Percentiles rank a stretch among this genome's conserved stretches.
Evolutionary conservation across 495 filamentous ascomycete species (phyloP).

Genomic region (Neurospora intermedia): DNA sequence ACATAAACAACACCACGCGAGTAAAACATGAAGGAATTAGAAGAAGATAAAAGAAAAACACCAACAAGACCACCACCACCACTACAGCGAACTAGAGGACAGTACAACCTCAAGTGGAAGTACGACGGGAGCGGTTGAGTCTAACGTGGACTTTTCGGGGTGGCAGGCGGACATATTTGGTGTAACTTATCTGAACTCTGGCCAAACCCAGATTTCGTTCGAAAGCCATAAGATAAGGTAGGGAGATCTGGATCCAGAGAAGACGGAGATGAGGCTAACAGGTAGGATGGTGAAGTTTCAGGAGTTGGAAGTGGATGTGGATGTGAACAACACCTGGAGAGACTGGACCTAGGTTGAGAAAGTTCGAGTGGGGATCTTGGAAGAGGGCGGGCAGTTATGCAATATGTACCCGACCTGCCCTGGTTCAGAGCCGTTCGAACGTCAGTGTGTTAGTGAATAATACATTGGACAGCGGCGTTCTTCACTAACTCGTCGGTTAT

Average conservation of each 20-base stretch:
- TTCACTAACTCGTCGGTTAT: background rate
- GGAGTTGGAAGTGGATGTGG: background rate
- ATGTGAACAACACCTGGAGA: background rate
- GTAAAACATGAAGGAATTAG: background rate
- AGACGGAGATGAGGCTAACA: background rate
- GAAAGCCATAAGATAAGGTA: background rate
- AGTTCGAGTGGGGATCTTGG: too few species aligned
- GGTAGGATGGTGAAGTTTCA: background rate
- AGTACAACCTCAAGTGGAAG: background rate
- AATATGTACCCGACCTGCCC: background rate
- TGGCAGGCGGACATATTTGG: background rate
- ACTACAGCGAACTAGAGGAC: background rate
- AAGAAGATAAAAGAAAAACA: background rate
- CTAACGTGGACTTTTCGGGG: background rate
- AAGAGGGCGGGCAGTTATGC: background rate
- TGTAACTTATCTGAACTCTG: too few species aligned
- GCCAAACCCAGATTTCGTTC: too few species aligned
- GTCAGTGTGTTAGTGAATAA: background rate
- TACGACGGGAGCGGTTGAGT: background rate
- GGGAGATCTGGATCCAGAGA: background rate
- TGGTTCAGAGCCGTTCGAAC: background rate
- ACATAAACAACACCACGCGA: background rate
- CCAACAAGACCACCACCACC: too few species aligned
- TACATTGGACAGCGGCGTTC: background rate
- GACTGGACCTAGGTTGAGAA: background rate